Evolutionary conservation across 1,284 basidiomycete species (phyloP).

Genomic region (Ustilago hordei): DNA sequence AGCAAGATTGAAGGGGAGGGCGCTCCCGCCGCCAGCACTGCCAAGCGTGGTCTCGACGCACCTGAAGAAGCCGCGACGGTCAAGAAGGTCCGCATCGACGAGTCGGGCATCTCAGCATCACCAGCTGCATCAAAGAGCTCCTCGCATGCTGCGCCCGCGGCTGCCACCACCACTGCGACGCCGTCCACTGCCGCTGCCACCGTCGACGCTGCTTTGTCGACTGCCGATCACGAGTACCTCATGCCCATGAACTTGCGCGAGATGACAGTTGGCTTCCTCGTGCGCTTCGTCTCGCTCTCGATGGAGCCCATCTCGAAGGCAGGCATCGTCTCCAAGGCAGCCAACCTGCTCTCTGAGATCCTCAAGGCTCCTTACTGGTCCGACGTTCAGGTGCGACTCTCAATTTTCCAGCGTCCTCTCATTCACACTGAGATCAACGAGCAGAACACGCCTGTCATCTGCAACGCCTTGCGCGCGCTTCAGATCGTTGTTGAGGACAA

Average conservation of each 20-base stretch:
- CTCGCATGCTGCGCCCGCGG: conserved; percentile 45
- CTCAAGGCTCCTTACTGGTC: conserved; percentile 86
- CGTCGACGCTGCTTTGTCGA: conserved; percentile 17
- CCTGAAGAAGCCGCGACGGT: conserved; percentile 52
- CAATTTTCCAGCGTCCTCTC: conserved; percentile 71
- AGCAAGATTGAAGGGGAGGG: conserved; percentile 14
- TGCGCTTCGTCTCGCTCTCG: conserved; percentile 83
- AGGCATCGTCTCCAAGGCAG: conserved; percentile 80
- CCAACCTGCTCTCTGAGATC: conserved; percentile 83
- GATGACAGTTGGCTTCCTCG: conserved; percentile 88
- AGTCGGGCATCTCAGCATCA: conserved; percentile 68
- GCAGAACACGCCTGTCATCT: conserved; percentile 76
- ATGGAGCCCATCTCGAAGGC: conserved; percentile 78
- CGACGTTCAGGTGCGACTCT: conserved; percentile 92
- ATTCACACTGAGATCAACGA: conserved; percentile 76
- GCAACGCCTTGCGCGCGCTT: conserved; percentile 88
- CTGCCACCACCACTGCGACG: conserved; percentile 11
- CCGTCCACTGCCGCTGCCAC: neutral
- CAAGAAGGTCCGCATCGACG: conserved; percentile 72
- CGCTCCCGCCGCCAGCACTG: conserved; percentile 8
- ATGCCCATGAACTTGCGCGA: conserved; percentile 65
- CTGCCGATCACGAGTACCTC: conserved; percentile 57
- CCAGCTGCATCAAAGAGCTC: conserved; percentile 66
- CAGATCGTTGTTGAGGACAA: conserved; percentile 87
- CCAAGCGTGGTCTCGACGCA: conserved; percentile 37